Evolutionary conservation across 352 stramenopile genomes (phyloP).

Genomic region (Thalassiosira hispida): DNA sequence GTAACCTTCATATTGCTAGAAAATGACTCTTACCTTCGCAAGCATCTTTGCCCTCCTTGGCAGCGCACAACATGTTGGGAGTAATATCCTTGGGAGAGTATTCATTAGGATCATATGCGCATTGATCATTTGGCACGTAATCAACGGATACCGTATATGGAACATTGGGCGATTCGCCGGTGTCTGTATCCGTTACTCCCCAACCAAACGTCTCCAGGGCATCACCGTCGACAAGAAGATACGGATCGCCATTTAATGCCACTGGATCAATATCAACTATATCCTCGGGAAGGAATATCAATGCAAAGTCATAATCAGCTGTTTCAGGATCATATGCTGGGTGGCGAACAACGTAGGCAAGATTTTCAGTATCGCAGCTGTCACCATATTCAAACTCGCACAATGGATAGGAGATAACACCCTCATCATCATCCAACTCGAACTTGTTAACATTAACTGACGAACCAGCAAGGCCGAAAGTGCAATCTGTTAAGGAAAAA

Average conservation of each 20-base stretch:
- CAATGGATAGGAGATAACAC: background rate
- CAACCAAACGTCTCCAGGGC: constrained; percentile 3
- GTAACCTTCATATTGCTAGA: too few species aligned
- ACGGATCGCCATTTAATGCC: constrained; percentile 3
- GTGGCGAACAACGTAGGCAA: constrained; percentile 2
- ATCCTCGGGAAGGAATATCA: constrained; percentile 9
- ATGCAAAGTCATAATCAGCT: constrained; percentile 6
- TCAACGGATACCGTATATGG: background rate
- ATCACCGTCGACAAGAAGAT: background rate
- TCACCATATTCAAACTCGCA: constrained; percentile 5
- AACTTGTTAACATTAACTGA: background rate
- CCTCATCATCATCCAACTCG: background rate
- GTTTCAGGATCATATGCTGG: background rate
- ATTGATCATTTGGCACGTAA: constrained; percentile 1
- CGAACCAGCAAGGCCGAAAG: background rate
- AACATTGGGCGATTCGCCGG: background rate
- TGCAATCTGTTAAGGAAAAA: background rate
- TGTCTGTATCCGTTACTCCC: background rate
- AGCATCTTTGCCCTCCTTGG: background rate
- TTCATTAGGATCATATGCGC: background rate
- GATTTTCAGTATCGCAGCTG: background rate
- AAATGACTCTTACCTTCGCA: background rate
- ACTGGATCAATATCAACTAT: constrained; percentile 9
- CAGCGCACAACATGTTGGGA: constrained; percentile 4
- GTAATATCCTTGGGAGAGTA: background rate